Evolutionary conservation across 495 filamentous ascomycete genomes (phyloP).

Genomic region (Daldinia loculata): DNA sequence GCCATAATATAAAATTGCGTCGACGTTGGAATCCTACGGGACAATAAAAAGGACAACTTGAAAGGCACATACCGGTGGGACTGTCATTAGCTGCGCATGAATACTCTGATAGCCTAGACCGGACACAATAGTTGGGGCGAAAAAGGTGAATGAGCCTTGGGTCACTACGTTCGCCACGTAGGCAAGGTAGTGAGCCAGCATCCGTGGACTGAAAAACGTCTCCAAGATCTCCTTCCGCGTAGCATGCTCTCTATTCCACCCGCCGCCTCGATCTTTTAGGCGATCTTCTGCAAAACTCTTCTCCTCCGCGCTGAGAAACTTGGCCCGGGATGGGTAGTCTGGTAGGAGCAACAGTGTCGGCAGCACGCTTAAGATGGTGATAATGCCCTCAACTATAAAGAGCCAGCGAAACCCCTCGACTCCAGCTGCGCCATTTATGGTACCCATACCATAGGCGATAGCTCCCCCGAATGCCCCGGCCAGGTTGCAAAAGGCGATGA

Average conservation of each 20-base stretch:
- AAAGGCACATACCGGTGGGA: conserved; percentile 71
- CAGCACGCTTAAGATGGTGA: conserved; percentile 27
- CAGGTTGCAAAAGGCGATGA: conserved; percentile 58
- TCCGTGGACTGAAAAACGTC: conserved; percentile 76
- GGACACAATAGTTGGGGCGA: conserved; percentile 78
- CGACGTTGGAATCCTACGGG: no score
- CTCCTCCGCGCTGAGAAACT: conserved; percentile 70
- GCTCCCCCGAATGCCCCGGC: conserved; percentile 60
- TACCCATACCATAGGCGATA: conserved; percentile 47
- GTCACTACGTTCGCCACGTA: conserved; percentile 73
- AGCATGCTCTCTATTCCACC: conserved; percentile 69
- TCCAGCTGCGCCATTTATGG: conserved; percentile 25
- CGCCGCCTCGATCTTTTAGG: conserved; percentile 68
- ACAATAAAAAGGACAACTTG: no score
- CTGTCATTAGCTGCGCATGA: conserved; percentile 74
- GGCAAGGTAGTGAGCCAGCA: conserved; percentile 67
- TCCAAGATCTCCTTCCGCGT: conserved; percentile 56
- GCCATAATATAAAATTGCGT: no score
- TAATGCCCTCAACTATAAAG: conserved; percentile 35
- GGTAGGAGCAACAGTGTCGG: conserved; percentile 61
- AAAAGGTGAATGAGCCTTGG: conserved; percentile 81
- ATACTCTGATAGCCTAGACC: conserved; percentile 72
- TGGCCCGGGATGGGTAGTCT: conserved; percentile 78
- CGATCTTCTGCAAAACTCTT: conserved; percentile 67
- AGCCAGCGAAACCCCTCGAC: conserved; percentile 43